These are phyloP conservation scores for Ascoidea asiatica DNA, from an alignment of 805 yeast species.

Conservation along the genomic window DNA sequence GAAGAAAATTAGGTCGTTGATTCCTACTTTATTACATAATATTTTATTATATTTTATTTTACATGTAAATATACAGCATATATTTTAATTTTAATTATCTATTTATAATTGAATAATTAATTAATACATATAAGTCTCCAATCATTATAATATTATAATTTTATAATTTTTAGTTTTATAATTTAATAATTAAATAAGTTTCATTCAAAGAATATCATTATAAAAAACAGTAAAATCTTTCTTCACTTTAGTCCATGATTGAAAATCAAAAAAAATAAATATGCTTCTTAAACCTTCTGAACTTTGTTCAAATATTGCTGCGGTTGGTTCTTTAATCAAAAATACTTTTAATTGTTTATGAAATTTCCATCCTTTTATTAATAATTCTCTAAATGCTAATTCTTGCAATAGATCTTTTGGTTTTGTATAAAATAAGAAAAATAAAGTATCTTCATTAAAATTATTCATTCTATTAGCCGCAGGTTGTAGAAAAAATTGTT, in stretches of 20 bases:
- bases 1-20: conserved; percentile 61
- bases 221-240: conserved; percentile 49
- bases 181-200: not conserved
- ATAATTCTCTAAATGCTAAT: conserved; percentile 81
- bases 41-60: too few relatives aligned
- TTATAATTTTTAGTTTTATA: too few relatives aligned
- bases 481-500: conserved; percentile 23
- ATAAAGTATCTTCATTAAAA: conserved; percentile 83
- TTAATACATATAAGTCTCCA: too few relatives aligned
- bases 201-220: conserved; percentile 40
- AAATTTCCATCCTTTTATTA: conserved; percentile 90
- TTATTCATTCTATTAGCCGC: conserved; percentile 28
- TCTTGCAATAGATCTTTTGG: conserved; percentile 92
- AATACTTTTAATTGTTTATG: conserved; percentile 93
- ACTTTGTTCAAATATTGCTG: conserved; percentile 73
- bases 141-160: too few relatives aligned
- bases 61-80: too few relatives aligned
- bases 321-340: conserved; percentile 86
- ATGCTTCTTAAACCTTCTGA: conserved; percentile 81
- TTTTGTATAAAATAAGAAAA: conserved; percentile 85
- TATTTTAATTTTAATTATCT: too few relatives aligned
- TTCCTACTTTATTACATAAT: too few relatives aligned
- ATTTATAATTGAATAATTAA: too few relatives aligned
- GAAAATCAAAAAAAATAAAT: conserved; percentile 90
- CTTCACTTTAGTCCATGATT: conserved; percentile 89